Evolutionary conservation across 352 stramenopile species (phyloP).

Genomic region (Thalassiosira oceanica): DNA sequence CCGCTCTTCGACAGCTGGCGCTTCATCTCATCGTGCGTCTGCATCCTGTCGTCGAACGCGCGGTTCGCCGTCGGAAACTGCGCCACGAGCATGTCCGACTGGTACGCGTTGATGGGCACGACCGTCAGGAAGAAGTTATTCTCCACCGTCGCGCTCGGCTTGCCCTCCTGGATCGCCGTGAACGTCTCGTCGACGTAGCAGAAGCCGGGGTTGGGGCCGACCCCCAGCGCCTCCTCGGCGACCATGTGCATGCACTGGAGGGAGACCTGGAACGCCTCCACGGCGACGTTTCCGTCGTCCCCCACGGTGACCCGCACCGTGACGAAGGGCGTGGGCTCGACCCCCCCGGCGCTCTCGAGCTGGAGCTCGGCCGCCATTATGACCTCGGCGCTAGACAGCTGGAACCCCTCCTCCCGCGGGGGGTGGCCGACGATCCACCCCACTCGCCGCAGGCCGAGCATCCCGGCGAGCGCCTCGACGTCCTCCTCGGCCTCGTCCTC

Average conservation of each 20-base stretch:
- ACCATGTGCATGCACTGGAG: slow-evolving; percentile 98
- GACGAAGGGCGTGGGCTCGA: slow-evolving; percentile 92
- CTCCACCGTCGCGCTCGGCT: slow-evolving; percentile 87
- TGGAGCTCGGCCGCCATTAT: slow-evolving; percentile 94
- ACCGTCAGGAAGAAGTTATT: slow-evolving; percentile 98
- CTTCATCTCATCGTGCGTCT: slow-evolving; percentile 90
- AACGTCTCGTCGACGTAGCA: slow-evolving; percentile 94
- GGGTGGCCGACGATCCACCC: slow-evolving; percentile 97
- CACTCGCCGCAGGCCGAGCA: slow-evolving; percentile 89
- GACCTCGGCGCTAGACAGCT: slow-evolving; percentile 88
- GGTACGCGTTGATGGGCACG: slow-evolving; percentile 92
- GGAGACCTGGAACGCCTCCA: slow-evolving; percentile 96
- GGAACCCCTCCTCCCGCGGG: slow-evolving; percentile 92
- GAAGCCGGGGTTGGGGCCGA: slow-evolving; percentile 88
- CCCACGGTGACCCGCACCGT: slow-evolving; percentile 94
- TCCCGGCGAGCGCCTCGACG: slow-evolving; percentile 81
- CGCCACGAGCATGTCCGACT: slow-evolving; percentile 87
- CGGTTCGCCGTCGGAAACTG: slow-evolving; percentile 93
- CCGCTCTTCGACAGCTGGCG: slow-evolving; percentile 86
- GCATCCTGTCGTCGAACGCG: slow-evolving; percentile 74
- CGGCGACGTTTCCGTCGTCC: slow-evolving; percentile 90
- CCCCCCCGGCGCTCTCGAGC: slow-evolving; percentile 88
- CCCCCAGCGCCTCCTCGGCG: slow-evolving; percentile 88
- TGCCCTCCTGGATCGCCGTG: slow-evolving; percentile 95
- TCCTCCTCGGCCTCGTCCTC: slow-evolving; percentile 87